phyloP scores from a whole-genome alignment of 208 protist genomes.

The Trichomonas gallinae region DNA sequence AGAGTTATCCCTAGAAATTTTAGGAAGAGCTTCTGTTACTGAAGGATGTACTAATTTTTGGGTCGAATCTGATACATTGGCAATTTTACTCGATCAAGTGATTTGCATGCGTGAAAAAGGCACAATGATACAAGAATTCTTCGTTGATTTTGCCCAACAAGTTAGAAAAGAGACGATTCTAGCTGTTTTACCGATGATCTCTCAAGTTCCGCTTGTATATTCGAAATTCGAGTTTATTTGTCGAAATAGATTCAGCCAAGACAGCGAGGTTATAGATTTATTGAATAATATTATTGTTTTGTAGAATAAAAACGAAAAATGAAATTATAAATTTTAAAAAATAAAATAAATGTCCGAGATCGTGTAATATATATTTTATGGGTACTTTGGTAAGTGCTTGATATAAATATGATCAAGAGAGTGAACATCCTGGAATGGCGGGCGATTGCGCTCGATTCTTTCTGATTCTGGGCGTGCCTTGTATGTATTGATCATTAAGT shows the following conservation, averaged over 20 bases:
- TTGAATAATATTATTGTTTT: too few species aligned
- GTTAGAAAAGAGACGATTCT: not conserved
- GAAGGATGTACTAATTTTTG: not conserved
- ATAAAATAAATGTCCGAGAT: not conserved
- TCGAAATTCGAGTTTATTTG: not conserved
- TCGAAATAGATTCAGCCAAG: not conserved
- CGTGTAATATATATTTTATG: not conserved
- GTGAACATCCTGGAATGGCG: slow-evolving; percentile 17
- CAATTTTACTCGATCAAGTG: not conserved
- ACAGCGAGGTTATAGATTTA: not conserved
- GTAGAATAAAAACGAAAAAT: too few species aligned
- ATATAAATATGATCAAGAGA: slow-evolving; percentile 21
- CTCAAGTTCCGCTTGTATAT: not conserved
- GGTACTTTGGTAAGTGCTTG: not conserved
- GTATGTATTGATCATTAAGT: not conserved
- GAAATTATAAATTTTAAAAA: too few species aligned
- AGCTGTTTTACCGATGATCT: not conserved
- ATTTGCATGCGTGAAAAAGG: not conserved
- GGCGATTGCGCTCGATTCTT: not conserved
- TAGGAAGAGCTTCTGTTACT: not conserved
- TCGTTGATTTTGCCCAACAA: not conserved
- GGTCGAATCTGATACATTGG: not conserved
- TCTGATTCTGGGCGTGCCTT: not conserved
- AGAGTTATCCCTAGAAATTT: not conserved
- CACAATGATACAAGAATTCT: not conserved